Percentiles rank a stretch among this genome's conserved stretches.
Evolutionary conservation across 768 basidiomycete genomes (phyloP).

Genomic region (Cubamyces sp.): DNA sequence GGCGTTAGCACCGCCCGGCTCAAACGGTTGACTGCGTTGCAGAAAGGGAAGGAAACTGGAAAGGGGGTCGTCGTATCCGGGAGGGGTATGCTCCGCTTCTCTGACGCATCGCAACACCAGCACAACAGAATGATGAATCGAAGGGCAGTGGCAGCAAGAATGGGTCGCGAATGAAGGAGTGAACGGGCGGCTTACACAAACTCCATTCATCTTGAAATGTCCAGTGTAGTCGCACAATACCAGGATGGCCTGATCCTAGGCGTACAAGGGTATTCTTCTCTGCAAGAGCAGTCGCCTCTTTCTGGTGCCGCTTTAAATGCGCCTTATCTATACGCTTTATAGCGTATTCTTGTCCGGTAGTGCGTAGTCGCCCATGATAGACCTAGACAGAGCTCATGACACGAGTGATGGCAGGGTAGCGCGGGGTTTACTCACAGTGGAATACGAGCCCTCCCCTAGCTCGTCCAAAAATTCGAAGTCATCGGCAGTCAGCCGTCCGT

Average conservation of each 20-base stretch:
- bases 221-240: constrained; percentile 79
- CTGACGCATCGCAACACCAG: neutral
- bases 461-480: constrained; percentile 76
- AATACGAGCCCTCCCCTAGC: constrained; percentile 85
- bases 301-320: constrained; percentile 78
- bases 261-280: constrained; percentile 80
- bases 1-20: constrained; percentile 8
- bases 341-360: constrained; percentile 68
- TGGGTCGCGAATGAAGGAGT: neutral
- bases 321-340: constrained; percentile 85
- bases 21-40: too few species aligned
- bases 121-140: neutral
- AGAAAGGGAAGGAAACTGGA: too few species aligned
- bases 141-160: constrained; percentile 4
- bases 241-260: constrained; percentile 71
- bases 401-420: neutral
- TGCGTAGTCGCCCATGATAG: constrained; percentile 53
- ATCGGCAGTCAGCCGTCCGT: constrained; percentile 48
- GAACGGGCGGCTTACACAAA: constrained; percentile 62
- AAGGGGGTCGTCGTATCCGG: too few species aligned
- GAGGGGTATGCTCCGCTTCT: too few species aligned
- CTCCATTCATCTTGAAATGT: constrained; percentile 86
- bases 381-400: constrained; percentile 46
- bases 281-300: constrained; percentile 73
- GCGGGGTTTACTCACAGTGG: constrained; percentile 56